Base-by-base conservation (phyloP, 176 grass and related monocot species). In the Avena sativa region DNA sequence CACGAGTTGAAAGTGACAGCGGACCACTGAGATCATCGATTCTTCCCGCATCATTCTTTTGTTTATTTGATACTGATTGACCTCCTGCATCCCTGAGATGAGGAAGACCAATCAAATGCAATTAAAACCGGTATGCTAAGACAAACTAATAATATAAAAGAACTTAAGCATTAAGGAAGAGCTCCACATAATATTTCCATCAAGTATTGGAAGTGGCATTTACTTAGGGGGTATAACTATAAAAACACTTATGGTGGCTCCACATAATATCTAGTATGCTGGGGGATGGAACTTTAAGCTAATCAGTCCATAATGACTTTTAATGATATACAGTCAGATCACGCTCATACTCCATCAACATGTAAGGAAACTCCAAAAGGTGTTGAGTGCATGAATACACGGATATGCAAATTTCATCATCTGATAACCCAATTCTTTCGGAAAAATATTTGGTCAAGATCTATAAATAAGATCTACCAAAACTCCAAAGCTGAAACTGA, bases 1-100 rank as follows among this genome's bases (percentile, higher is more conserved):
- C 92, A 83, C 96, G 93, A 88, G 83, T 98, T 80, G 96, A 90
- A 91, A 96, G 96, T 88, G 93, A 86, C 40, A 98, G 80, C 55
- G 96, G 96, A 78, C 96, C 96, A 56, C 88, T 98, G 23, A 96
- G 93, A 89, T 94, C 95, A 82, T 91, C 80, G 38, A 66, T 83
- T 92, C 80, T 92, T 68, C 93, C 83, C 14, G 80, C 14, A 36
- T 93, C 86, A 84, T 58, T 84, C 49, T 88, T 91, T 46, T 84
- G 59, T 91, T 84, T 91, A 81, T 81, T 82, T 78, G 79, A 52
- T 77, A 61, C 20, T 56, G 34, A 59, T 40, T 69, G 81, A 84
- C 20, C 83, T 65, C 75, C 81, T 21, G 26, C 50, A 20, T 84
- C 68, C 81, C 89, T 91, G 76, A 66, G 59, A 87, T 66, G 11